These are phyloP conservation scores for Sporothrix luriei DNA, from an alignment of 2,329 filamentous ascomycete genomes.

Conservation along the genomic window DNA sequence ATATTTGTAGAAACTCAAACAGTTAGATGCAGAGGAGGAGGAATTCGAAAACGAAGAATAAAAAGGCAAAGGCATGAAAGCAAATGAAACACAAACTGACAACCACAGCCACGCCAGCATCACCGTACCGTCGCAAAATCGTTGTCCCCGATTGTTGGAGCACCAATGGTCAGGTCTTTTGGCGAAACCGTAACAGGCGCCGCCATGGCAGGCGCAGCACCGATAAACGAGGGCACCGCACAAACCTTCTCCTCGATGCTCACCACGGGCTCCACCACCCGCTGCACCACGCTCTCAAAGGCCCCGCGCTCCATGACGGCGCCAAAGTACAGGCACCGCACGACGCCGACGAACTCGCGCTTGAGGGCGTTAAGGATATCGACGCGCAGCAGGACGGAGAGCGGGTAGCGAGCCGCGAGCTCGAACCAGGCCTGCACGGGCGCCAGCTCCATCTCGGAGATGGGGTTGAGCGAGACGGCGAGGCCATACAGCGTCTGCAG, in stretches of 20 bases:
- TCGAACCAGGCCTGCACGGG: conserved; percentile 61
- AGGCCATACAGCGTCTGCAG: conserved; percentile 51
- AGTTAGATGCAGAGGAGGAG: background rate
- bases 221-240: background rate
- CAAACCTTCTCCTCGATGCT: conserved; percentile 21
- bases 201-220: background rate
- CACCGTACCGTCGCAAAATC: conserved; percentile 9
- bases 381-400: conserved; percentile 44
- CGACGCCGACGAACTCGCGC: conserved; percentile 48
- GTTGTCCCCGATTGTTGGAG: background rate
- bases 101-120: background rate
- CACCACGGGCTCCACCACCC: conserved; percentile 44
- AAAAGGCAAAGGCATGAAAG: background rate
- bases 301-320: conserved; percentile 51
- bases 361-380: conserved; percentile 46
- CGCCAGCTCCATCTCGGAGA: conserved; percentile 49
- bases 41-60: background rate
- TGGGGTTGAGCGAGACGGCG: conserved; percentile 49
- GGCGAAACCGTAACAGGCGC: conserved; percentile 10
- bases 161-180: background rate
- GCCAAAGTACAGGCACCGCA: conserved; percentile 53
- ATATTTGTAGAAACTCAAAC: background rate
- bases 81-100: background rate
- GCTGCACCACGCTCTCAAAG: conserved; percentile 51
- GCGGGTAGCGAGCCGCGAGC: conserved; percentile 49